Evolutionary conservation across 2,329 filamentous ascomycete species (phyloP).

Genomic region (Venturia aucupariae): DNA sequence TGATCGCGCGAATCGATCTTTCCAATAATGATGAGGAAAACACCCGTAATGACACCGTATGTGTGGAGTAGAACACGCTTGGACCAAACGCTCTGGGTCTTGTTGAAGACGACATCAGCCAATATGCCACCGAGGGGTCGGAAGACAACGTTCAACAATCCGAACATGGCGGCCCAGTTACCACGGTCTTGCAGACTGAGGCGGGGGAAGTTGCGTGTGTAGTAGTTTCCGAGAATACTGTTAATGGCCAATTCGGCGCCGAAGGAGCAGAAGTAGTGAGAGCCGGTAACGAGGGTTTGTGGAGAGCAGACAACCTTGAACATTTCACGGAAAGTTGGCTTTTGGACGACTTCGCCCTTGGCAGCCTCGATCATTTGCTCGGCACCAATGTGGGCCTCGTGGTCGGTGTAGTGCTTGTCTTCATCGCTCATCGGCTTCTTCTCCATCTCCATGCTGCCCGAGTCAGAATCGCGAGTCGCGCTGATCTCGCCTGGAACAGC

Average conservation of each 20-base stretch:
- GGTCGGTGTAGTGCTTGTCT: constrained; percentile 22
- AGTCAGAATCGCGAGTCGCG: constrained; percentile 4
- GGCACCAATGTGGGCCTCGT: constrained; percentile 41
- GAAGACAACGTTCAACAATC: constrained; percentile 61
- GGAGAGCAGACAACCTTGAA: constrained; percentile 55
- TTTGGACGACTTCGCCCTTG: constrained; percentile 51
- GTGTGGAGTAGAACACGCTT: constrained; percentile 56
- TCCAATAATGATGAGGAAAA: constrained; percentile 54
- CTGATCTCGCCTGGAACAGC: constrained; percentile 5
- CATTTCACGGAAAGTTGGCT: constrained; percentile 52
- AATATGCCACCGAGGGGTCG: constrained; percentile 57
- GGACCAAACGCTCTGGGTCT: constrained; percentile 45
- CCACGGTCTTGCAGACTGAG: constrained; percentile 47
- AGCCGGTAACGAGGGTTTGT: constrained; percentile 43
- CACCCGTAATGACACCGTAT: constrained; percentile 47
- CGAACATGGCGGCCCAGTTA: constrained; percentile 61
- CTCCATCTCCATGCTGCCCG: constrained; percentile 4
- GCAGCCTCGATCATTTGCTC: constrained; percentile 47
- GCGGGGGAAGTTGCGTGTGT: constrained; percentile 44
- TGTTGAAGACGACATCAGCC: constrained; percentile 46
- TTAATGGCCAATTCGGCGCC: constrained; percentile 53
- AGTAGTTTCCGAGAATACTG: constrained; percentile 52
- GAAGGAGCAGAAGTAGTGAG: constrained; percentile 52
- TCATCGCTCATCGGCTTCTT: neutral
- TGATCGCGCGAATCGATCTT: constrained; percentile 52